A percentile compares a stretch with the other conserved stretches of the same genome.
These are phyloP conservation scores for Cladosporium colombiae DNA, from an alignment of 2,329 filamentous ascomycete species.

Conservation along the genomic window DNA sequence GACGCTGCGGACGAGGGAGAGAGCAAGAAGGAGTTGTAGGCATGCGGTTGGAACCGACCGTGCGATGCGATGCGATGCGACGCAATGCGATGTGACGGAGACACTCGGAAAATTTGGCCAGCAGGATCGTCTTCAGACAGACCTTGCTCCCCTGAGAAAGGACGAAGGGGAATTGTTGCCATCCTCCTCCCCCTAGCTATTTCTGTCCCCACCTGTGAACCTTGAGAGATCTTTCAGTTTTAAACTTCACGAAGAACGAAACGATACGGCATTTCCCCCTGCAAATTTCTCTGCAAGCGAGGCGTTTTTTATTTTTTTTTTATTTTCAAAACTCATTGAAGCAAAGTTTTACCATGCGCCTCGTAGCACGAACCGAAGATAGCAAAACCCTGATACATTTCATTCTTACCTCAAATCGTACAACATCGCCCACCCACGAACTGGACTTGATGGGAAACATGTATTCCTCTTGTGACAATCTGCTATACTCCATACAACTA, in stretches of 20 bases:
- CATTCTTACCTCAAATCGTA: too few relatives aligned
- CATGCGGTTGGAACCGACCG: not conserved
- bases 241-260: not conserved
- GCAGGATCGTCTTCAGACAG: too few relatives aligned
- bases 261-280: not conserved
- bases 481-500: constrained; percentile 1
- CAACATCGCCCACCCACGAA: too few relatives aligned
- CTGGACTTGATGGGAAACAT: too few relatives aligned
- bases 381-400: too few relatives aligned
- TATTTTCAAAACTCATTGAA: too few relatives aligned
- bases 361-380: not conserved
- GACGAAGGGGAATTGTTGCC: not conserved
- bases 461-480: too few relatives aligned
- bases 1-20: constrained; percentile 24
- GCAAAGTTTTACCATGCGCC: too few relatives aligned
- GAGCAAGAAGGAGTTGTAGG: constrained; percentile 38
- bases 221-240: not conserved
- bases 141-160: not conserved
- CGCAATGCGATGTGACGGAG: not conserved
- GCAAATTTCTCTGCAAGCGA: not conserved
- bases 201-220: not conserved
- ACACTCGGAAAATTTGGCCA: too few relatives aligned
- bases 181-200: not conserved
- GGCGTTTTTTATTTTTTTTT: not conserved
- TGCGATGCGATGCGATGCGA: not conserved